phyloP scores from a whole-genome alignment of 192 early-diverging fungal species.

The Helicostylum pulchrum region DNA sequence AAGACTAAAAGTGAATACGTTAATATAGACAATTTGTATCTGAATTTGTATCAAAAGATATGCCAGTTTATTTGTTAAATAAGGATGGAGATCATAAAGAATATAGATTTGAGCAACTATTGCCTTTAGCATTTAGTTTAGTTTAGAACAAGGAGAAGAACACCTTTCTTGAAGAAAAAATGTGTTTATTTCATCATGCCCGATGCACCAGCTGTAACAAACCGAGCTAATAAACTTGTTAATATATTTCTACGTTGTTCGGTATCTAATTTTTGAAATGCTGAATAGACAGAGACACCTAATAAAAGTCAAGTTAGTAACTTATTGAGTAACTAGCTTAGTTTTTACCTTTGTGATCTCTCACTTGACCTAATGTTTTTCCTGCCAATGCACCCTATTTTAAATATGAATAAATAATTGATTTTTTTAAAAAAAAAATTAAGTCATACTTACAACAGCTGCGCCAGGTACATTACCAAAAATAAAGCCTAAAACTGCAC shows the following conservation, averaged over 20 bases:
- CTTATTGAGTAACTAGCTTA: neutral
- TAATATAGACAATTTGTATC: conserved; percentile 70
- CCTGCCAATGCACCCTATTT: conserved; percentile 58
- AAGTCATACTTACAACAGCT: conserved; percentile 19
- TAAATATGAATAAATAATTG: neutral
- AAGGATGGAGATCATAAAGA: conserved; percentile 48
- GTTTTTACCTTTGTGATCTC: conserved; percentile 49
- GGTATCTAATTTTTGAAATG: conserved; percentile 23
- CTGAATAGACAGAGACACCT: conserved; percentile 42
- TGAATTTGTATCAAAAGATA: conserved; percentile 67
- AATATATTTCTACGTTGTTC: conserved; percentile 29
- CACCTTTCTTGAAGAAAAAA: neutral
- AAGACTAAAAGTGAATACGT: neutral
- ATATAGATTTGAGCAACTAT: conserved; percentile 51
- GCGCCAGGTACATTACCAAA: conserved; percentile 24
- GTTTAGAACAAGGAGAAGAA: conserved; percentile 49
- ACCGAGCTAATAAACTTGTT: conserved; percentile 25
- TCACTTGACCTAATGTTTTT: conserved; percentile 56
- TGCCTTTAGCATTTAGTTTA: conserved; percentile 73
- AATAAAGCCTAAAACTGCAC: conserved; percentile 32
- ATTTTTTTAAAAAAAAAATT: too few relatives aligned
- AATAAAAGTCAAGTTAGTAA: neutral
- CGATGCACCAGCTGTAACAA: conserved; percentile 16
- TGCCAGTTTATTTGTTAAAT: conserved; percentile 59
- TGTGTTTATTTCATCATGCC: conserved; percentile 22